phyloP scores from a whole-genome alignment of 1,284 basidiomycete species.

The Ganoderma sinense region DNA sequence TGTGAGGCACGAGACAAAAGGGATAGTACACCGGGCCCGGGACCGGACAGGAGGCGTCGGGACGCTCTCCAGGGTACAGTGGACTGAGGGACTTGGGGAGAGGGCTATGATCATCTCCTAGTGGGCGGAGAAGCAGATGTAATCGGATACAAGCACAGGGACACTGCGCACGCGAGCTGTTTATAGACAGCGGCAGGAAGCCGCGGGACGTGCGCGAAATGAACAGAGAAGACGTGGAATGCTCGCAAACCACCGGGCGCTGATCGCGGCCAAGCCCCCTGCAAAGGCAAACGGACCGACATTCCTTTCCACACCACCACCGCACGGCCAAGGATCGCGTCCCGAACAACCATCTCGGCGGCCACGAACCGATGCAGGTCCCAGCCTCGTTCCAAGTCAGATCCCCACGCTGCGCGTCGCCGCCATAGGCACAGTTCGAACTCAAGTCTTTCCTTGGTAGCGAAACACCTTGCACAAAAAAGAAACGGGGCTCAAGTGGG shows the following conservation, averaged over 20 bases:
- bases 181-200: conserved; percentile 2
- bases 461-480: not conserved
- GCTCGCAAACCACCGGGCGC: not conserved
- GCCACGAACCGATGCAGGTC: not conserved
- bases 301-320: not conserved
- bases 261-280: conserved; percentile 1
- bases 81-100: not conserved
- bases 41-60: not conserved
- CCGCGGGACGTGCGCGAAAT: conserved; percentile 5
- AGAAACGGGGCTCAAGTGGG: not conserved
- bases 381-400: not conserved
- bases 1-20: not conserved
- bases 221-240: not conserved
- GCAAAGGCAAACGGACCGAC: not conserved
- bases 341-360: not conserved
- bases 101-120: not conserved
- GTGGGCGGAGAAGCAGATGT: not conserved
- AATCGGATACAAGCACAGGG: not conserved
- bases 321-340: not conserved
- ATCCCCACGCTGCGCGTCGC: not conserved
- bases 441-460: no score
- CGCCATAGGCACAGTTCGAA: not conserved
- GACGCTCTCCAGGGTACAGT: not conserved
- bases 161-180: not conserved
- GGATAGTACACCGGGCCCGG: not conserved